A percentile compares a stretch with the other conserved stretches of the same genome.
These are phyloP conservation scores for Podospora tetraspora DNA, from an alignment of 495 filamentous ascomycete species.

Conservation along the genomic window DNA sequence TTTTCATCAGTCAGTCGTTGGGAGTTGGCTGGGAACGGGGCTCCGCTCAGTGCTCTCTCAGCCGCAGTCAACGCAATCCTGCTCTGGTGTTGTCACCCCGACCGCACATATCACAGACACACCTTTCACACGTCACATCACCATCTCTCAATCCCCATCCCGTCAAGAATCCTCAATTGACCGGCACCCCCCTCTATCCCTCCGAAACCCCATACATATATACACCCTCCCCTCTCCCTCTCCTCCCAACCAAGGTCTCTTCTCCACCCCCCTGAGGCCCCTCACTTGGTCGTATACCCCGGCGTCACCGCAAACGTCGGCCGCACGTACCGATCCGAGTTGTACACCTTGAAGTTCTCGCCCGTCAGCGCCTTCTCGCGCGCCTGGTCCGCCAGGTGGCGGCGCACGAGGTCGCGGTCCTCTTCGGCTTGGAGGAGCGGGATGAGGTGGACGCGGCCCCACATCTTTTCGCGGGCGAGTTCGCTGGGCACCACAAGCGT, in stretches of 20 bases:
- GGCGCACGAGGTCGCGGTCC: constrained; percentile 86
- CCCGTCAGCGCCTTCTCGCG: constrained; percentile 87
- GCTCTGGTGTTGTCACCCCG: background rate
- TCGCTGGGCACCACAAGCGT: constrained; percentile 45
- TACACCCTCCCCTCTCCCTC: background rate
- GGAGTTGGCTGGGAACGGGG: background rate
- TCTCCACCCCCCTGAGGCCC: background rate
- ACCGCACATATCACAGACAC: background rate
- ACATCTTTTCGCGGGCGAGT: constrained; percentile 94
- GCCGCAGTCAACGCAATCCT: background rate
- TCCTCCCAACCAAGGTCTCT: background rate
- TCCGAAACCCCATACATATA: background rate
- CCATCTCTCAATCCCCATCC: background rate
- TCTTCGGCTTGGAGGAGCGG: constrained; percentile 92
- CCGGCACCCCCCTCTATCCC: background rate
- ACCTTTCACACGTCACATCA: background rate
- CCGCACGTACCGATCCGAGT: constrained; percentile 77
- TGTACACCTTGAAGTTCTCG: constrained; percentile 70
- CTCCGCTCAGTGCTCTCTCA: background rate
- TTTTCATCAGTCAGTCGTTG: too few species aligned
- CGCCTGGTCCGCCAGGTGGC: constrained; percentile 77
- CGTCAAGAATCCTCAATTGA: background rate
- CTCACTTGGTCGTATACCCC: constrained; percentile 46
- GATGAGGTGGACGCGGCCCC: constrained; percentile 87
- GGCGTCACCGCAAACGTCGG: constrained; percentile 65